Percentiles rank a stretch among this genome's conserved stretches.
Evolutionary conservation across 2,329 filamentous ascomycete species (phyloP).

Genomic region (Cytospora leucostoma): DNA sequence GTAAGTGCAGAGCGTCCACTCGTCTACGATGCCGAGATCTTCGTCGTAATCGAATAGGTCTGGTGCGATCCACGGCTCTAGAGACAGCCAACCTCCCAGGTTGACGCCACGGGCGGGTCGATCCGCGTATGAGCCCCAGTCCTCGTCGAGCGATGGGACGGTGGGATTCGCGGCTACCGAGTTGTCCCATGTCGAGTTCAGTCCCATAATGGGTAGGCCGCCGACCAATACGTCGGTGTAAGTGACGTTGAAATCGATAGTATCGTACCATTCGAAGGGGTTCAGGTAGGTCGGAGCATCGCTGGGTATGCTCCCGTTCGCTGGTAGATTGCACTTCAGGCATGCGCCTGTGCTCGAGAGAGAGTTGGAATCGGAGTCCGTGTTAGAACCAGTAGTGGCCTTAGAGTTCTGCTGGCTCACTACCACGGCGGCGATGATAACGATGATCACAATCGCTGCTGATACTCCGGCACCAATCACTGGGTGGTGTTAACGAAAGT

Average conservation of each 20-base stretch:
- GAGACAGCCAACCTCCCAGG: constrained; percentile 86
- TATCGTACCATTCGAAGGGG: constrained; percentile 90
- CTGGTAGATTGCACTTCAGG: constrained; percentile 51
- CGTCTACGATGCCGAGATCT: constrained; percentile 72
- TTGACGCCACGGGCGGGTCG: constrained; percentile 88
- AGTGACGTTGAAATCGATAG: constrained; percentile 87
- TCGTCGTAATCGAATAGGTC: constrained; percentile 78
- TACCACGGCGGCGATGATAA: constrained; percentile 67
- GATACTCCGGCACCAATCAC: constrained; percentile 59
- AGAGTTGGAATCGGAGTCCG: neutral
- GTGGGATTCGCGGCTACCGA: constrained; percentile 74
- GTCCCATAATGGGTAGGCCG: constrained; percentile 85
- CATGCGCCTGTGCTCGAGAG: constrained; percentile 34
- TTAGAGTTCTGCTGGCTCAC: constrained; percentile 60
- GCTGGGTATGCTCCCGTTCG: constrained; percentile 58
- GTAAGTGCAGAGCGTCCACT: constrained; percentile 75
- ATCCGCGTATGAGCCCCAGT: constrained; percentile 75
- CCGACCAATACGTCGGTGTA: constrained; percentile 86
- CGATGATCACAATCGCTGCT: constrained; percentile 61
- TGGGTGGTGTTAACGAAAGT: constrained; percentile 37
- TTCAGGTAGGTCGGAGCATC: constrained; percentile 76
- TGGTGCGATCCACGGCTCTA: constrained; percentile 95
- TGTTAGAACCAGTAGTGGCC: neutral
- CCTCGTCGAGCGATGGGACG: constrained; percentile 73
- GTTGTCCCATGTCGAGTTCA: constrained; percentile 86